These are phyloP conservation scores for Chrysosporium keratinophilum DNA, from an alignment of 2,329 filamentous ascomycete species.

Conservation along the genomic window DNA sequence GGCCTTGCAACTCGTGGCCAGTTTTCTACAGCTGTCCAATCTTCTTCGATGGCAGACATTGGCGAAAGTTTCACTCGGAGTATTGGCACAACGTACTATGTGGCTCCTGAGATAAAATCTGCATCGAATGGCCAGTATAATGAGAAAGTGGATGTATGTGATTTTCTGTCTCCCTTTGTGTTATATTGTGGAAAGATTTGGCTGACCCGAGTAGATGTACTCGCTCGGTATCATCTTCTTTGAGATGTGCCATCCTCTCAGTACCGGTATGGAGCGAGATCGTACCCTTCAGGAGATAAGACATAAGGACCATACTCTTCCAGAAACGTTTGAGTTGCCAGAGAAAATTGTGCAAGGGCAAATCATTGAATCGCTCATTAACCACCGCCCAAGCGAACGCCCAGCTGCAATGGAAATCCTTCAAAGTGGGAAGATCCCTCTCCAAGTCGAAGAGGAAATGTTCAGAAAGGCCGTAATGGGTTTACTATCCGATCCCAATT, in stretches of 20 bases:
- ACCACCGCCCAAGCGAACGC: constrained; percentile 69
- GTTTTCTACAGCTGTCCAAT: constrained; percentile 33
- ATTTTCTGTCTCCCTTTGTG: background rate
- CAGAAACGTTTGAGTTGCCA: constrained; percentile 59
- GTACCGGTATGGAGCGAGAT: constrained; percentile 54
- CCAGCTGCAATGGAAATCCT: constrained; percentile 75
- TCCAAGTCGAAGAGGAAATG: constrained; percentile 87
- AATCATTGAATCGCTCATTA: constrained; percentile 70
- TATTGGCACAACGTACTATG: constrained; percentile 74
- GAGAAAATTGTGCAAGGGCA: constrained; percentile 60
- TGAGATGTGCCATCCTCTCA: constrained; percentile 71
- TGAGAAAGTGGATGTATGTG: constrained; percentile 74
- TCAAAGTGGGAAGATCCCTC: constrained; percentile 73
- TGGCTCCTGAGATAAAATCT: constrained; percentile 81
- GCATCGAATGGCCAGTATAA: constrained; percentile 68
- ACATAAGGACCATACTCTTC: constrained; percentile 57
- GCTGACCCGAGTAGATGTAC: constrained; percentile 57
- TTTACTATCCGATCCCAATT: constrained; percentile 63
- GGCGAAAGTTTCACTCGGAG: constrained; percentile 42
- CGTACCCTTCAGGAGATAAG: constrained; percentile 59
- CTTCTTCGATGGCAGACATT: constrained; percentile 28
- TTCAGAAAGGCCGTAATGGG: constrained; percentile 74
- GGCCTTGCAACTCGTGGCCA: constrained; percentile 86
- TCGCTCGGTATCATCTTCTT: constrained; percentile 96
- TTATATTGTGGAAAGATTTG: constrained; percentile 10